phyloP scores from a whole-genome alignment of 331 rosid genomes.

The Arachis monticola region DNA sequence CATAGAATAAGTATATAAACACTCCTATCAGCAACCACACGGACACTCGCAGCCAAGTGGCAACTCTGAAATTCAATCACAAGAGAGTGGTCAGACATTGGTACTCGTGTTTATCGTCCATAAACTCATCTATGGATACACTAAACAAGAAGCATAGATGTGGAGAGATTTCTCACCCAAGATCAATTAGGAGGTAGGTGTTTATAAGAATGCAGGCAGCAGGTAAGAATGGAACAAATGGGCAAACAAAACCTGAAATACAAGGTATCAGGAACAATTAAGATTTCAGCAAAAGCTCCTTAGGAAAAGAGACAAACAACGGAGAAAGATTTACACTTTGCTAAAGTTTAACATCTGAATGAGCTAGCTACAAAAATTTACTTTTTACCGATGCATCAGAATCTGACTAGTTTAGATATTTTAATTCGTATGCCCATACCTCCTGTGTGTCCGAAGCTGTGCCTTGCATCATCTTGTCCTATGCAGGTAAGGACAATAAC shows the following conservation, averaged over 20 bases:
- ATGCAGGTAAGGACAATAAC: conserved; percentile 53
- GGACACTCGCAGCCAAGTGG: conserved; percentile 65
- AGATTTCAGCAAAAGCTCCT: conserved; percentile 15
- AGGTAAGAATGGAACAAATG: conserved; percentile 74
- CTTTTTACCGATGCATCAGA: conserved; percentile 18
- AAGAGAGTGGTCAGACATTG: conserved; percentile 4
- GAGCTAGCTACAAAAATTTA: conserved; percentile 1
- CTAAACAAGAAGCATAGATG: conserved; percentile 11
- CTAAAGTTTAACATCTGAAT: conserved; percentile 5
- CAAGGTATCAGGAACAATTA: conserved; percentile 25
- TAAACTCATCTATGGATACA: not conserved
- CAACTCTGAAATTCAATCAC: conserved; percentile 45
- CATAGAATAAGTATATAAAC: conserved; percentile 55
- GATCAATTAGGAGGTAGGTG: conserved; percentile 68
- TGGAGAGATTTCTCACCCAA: conserved; percentile 56
- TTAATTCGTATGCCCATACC: conserved; percentile 45
- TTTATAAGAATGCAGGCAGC: conserved; percentile 72
- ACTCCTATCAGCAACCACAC: conserved; percentile 62
- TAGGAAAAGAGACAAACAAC: not conserved
- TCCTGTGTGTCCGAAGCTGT: conserved; percentile 71
- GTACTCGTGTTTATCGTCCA: conserved; percentile 6
- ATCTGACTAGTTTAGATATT: not conserved
- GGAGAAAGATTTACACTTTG: not conserved
- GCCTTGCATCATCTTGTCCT: conserved; percentile 68
- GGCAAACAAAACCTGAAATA: conserved; percentile 71